A percentile compares a stretch with the other conserved stretches of the same genome.
Evolutionary conservation across 2,329 filamentous ascomycete genomes (phyloP).

Genomic region (Penicillium digitatum): DNA sequence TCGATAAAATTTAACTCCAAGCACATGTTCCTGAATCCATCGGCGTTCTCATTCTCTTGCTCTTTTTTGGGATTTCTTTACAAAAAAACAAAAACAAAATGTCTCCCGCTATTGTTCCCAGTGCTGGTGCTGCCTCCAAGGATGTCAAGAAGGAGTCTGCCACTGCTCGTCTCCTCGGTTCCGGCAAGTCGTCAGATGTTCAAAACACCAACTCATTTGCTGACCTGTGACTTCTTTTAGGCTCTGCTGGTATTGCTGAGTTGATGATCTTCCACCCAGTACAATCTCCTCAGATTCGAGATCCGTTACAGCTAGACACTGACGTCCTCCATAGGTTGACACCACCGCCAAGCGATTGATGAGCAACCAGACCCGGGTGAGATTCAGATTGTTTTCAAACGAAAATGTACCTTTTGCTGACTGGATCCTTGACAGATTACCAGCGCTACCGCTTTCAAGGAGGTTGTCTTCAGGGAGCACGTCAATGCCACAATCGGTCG

Average conservation of each 20-base stretch:
- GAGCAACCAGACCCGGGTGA: constrained; percentile 84
- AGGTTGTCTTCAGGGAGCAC: constrained; percentile 90
- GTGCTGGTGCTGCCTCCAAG: constrained; percentile 50
- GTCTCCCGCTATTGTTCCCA: constrained; percentile 52
- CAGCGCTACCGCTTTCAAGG: constrained; percentile 65
- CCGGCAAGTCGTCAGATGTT: constrained; percentile 57
- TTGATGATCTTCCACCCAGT: constrained; percentile 89
- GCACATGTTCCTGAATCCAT: constrained; percentile 18
- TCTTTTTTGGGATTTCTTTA: neutral
- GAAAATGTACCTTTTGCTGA: constrained; percentile 3
- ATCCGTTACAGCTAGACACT: constrained; percentile 14
- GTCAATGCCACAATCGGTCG: constrained; percentile 63
- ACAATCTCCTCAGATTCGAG: constrained; percentile 31
- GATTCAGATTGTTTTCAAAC: constrained; percentile 16
- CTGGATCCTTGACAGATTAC: constrained; percentile 47
- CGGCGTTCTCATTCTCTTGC: constrained; percentile 12
- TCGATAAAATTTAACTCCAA: constrained; percentile 24
- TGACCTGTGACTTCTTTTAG: constrained; percentile 46
- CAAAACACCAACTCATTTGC: constrained; percentile 1
- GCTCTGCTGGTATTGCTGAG: constrained; percentile 88
- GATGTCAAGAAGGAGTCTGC: constrained; percentile 82
- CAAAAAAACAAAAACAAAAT: constrained; percentile 36
- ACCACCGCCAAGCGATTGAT: constrained; percentile 98
- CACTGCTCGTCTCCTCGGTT: constrained; percentile 80
- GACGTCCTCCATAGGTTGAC: constrained; percentile 64